These are phyloP conservation scores for Phaffia australis DNA, from an alignment of 768 basidiomycete species.

Conservation along the genomic window DNA sequence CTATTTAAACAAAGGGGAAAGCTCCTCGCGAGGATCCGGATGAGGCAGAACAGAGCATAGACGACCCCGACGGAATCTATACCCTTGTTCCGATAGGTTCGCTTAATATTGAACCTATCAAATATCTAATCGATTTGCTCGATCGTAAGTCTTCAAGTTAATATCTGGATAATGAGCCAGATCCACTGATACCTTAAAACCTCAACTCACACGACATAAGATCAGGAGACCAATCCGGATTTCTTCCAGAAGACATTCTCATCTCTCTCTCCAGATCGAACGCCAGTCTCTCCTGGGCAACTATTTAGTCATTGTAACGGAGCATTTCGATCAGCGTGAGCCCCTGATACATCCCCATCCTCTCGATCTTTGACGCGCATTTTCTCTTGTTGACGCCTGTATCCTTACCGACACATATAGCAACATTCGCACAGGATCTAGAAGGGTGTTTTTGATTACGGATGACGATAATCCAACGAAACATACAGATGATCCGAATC, in stretches of 20 bases:
- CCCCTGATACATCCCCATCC: background rate
- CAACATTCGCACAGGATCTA: slow-evolving; percentile 42
- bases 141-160: slow-evolving; percentile 49
- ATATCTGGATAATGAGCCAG: background rate
- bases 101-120: slow-evolving; percentile 69
- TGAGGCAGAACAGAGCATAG: background rate
- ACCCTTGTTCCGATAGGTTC: slow-evolving; percentile 66
- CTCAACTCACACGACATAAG: background rate
- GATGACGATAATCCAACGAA: slow-evolving; percentile 65
- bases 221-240: background rate
- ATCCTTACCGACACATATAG: background rate
- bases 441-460: slow-evolving; percentile 85
- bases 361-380: background rate
- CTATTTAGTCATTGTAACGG: slow-evolving; percentile 84
- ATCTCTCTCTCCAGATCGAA: background rate
- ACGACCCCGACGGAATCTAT: slow-evolving; percentile 40
- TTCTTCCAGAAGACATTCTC: slow-evolving; percentile 4
- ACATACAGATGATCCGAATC: background rate
- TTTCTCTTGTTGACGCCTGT: background rate
- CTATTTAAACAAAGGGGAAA: slow-evolving; percentile 1
- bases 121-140: slow-evolving; percentile 62
- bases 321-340: slow-evolving; percentile 77
- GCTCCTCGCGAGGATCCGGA: background rate
- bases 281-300: slow-evolving; percentile 33
- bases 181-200: background rate